Evolutionary conservation across 352 stramenopile species (phyloP).

Genomic region (Peronospora tabacina): DNA sequence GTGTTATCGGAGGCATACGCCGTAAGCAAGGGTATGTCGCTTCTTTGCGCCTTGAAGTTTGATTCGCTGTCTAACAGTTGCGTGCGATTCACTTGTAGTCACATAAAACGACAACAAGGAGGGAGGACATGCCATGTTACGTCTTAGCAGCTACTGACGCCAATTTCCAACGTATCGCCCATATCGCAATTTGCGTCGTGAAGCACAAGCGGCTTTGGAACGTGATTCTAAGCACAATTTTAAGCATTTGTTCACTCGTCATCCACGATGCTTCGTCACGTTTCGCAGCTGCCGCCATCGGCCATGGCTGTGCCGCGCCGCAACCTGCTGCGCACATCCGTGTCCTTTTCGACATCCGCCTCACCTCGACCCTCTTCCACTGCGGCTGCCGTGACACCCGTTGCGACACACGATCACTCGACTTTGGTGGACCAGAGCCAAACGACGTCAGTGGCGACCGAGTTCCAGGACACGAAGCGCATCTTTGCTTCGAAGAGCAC

Average conservation of each 20-base stretch:
- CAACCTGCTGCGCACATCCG: conserved; percentile 4
- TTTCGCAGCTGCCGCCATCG: conserved; percentile 18
- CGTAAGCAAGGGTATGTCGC: not conserved
- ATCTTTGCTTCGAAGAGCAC: conserved; percentile 83
- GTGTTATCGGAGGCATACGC: not conserved
- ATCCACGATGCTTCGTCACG: conserved; percentile 19
- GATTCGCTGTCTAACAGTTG: conserved; percentile 8
- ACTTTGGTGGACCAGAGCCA: conserved; percentile 7
- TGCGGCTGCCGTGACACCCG: conserved; percentile 7
- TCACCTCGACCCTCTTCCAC: conserved; percentile 16
- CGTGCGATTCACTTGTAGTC: not conserved
- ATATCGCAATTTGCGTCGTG: conserved; percentile 25
- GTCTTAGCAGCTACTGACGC: not conserved
- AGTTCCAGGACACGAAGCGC: conserved; percentile 73
- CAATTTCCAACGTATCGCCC: not conserved
- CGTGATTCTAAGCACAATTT: not conserved
- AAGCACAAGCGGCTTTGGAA: conserved; percentile 14
- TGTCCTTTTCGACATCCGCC: conserved; percentile 16
- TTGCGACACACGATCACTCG: conserved; percentile 5
- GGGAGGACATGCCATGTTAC: conserved; percentile 17
- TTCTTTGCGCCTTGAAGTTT: conserved; percentile 10
- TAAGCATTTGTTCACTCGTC: not conserved
- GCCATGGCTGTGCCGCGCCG: conserved; percentile 1
- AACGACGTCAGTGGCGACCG: conserved; percentile 16
- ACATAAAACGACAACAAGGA: conserved; percentile 4